These are phyloP conservation scores for Agaricus subrufescens DNA, from an alignment of 768 basidiomycete species.

Conservation along the genomic window DNA sequence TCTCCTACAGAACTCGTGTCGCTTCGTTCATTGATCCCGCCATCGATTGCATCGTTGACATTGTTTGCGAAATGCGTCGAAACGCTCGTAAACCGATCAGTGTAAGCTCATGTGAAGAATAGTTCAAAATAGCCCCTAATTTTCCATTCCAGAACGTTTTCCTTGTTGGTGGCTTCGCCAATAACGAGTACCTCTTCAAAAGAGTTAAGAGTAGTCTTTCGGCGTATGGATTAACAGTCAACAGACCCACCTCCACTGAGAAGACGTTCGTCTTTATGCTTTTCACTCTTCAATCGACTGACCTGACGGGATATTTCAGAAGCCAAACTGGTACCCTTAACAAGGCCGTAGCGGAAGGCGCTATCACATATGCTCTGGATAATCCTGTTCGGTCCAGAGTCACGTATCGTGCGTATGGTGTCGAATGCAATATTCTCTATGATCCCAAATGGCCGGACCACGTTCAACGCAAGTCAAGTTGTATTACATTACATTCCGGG, in stretches of 20 bases:
- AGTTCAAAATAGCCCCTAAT: background rate
- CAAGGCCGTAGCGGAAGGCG: constrained; percentile 23
- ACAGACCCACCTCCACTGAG: constrained; percentile 35
- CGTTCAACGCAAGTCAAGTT: constrained; percentile 17
- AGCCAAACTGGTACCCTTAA: constrained; percentile 7
- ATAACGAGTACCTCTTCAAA: constrained; percentile 40
- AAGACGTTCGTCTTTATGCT: background rate
- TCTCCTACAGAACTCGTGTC: constrained; percentile 20
- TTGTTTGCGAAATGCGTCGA: constrained; percentile 19
- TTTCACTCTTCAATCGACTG: constrained; percentile 23
- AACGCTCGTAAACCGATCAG: constrained; percentile 20
- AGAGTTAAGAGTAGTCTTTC: constrained; percentile 31
- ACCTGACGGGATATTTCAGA: background rate
- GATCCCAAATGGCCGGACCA: constrained; percentile 32
- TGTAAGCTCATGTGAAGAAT: constrained; percentile 14
- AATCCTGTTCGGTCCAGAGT: constrained; percentile 36
- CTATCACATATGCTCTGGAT: constrained; percentile 26
- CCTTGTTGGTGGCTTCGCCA: constrained; percentile 48
- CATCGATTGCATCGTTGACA: constrained; percentile 25
- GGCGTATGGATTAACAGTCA: constrained; percentile 27
- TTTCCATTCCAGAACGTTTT: constrained; percentile 26
- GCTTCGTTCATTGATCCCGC: constrained; percentile 31
- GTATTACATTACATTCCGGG: constrained; percentile 24
- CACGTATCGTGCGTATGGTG: constrained; percentile 36
- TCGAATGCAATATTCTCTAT: constrained; percentile 22